Conservation (phyloP, 129 eudicot genomes). For the Silybum marianum region DNA sequence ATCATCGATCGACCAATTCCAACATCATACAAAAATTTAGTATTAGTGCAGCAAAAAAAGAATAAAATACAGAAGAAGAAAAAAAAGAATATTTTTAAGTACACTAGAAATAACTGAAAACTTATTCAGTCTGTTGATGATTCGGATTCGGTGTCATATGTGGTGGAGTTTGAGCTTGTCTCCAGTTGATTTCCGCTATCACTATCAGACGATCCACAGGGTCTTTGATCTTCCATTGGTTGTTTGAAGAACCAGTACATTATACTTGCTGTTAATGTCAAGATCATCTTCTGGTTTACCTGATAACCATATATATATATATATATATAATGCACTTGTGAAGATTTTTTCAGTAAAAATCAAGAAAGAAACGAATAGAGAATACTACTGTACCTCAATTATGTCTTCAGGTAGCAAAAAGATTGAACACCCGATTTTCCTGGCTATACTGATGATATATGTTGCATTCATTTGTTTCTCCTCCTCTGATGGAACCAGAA, state of each 20-base stretch:
- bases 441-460: conserved; percentile 88
- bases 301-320: conserved; percentile 19
- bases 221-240: conserved; percentile 65
- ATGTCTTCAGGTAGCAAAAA: conserved; percentile 97
- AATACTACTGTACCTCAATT: conserved; percentile 58
- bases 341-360: background rate
- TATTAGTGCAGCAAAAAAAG: conserved; percentile 29
- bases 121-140: conserved; percentile 67
- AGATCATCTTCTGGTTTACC: conserved; percentile 97
- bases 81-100: conserved; percentile 10
- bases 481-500: conserved; percentile 53
- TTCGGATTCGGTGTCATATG: conserved; percentile 83
- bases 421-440: conserved; percentile 96
- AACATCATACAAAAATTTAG: conserved; percentile 26
- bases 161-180: conserved; percentile 69
- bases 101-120: conserved; percentile 36
- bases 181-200: conserved; percentile 76
- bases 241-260: conserved; percentile 93
- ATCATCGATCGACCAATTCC: conserved; percentile 24
- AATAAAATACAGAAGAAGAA: conserved; percentile 28
- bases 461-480: conserved; percentile 99
- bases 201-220: conserved; percentile 71
- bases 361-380: conserved; percentile 3
- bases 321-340: background rate
- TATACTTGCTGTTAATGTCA: conserved; percentile 80